These are phyloP conservation scores for Salvia miltiorrhiza DNA, from an alignment of 257 asterid species.

Conservation along the genomic window DNA sequence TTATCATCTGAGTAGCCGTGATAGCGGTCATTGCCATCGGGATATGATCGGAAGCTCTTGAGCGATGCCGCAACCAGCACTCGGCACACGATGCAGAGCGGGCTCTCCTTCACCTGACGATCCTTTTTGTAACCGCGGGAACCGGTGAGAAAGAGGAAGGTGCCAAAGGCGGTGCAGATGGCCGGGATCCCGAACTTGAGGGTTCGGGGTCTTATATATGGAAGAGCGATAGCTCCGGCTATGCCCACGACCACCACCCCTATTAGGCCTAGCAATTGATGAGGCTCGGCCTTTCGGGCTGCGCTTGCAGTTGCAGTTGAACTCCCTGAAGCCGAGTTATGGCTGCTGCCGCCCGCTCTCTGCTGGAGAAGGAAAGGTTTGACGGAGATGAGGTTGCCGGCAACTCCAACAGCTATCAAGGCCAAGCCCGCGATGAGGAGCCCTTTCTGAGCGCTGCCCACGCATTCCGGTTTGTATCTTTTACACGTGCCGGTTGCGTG, in stretches of 20 bases:
- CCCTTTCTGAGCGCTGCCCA: constrained; percentile 38
- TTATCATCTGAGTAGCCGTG: no score
- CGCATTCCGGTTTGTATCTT: constrained; percentile 36
- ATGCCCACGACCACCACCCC: neutral
- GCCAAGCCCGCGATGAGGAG: constrained; percentile 50
- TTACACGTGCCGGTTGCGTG: constrained; percentile 44
- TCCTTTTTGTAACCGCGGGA: no score
- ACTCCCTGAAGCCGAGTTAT: no score
- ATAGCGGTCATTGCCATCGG: neutral
- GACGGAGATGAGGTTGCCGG: constrained; percentile 43
- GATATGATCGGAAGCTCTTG: neutral
- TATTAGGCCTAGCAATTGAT: no score
- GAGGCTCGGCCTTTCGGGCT: no score
- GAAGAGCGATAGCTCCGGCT: constrained; percentile 6
- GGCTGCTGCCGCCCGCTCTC: no score
- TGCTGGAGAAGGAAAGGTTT: neutral
- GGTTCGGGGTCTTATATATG: neutral
- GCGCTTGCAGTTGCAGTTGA: no score
- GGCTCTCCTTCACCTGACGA: no score
- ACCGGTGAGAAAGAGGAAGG: neutral
- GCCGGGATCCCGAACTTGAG: constrained; percentile 14
- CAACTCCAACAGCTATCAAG: constrained; percentile 44
- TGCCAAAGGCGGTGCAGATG: constrained; percentile 1
- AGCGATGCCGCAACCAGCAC: neutral
- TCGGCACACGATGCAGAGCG: neutral